These are phyloP conservation scores for Ochromonas danica DNA, from an alignment of 108 stramenopile species.

Conservation along the genomic window DNA sequence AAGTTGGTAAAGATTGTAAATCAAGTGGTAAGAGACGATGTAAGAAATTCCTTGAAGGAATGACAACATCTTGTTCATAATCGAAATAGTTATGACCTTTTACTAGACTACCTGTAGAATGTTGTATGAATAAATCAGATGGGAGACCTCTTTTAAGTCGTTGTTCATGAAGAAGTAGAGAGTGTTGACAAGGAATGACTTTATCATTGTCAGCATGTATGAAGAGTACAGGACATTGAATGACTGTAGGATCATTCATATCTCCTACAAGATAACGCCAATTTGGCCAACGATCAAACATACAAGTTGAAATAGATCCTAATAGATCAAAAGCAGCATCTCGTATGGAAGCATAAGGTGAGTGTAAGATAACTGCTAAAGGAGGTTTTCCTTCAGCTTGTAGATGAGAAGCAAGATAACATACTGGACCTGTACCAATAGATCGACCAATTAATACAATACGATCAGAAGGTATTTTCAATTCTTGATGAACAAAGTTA, in stretches of 20 bases:
- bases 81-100: constrained; percentile 27
- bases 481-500: not conserved
- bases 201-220: constrained; percentile 24
- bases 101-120: not conserved
- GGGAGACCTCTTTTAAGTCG: not conserved
- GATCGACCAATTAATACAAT: constrained; percentile 30
- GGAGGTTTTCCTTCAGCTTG: not conserved
- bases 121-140: constrained; percentile 6
- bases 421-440: constrained; percentile 11
- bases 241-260: not conserved
- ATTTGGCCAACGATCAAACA: constrained; percentile 23
- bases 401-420: not conserved
- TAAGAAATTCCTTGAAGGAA: not conserved
- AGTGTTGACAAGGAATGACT: not conserved
- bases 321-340: constrained; percentile 6
- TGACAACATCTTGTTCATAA: not conserved
- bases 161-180: not conserved
- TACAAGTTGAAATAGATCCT: not conserved
- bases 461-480: not conserved
- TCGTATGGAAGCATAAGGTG: constrained; percentile 23
- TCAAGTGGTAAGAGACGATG: not conserved
- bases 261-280: not conserved
- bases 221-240: constrained; percentile 15
- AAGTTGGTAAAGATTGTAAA: not conserved
- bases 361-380: not conserved